phyloP scores from a whole-genome alignment of 2,329 filamentous ascomycete species.

The Malbranchea cinnamomea region DNA sequence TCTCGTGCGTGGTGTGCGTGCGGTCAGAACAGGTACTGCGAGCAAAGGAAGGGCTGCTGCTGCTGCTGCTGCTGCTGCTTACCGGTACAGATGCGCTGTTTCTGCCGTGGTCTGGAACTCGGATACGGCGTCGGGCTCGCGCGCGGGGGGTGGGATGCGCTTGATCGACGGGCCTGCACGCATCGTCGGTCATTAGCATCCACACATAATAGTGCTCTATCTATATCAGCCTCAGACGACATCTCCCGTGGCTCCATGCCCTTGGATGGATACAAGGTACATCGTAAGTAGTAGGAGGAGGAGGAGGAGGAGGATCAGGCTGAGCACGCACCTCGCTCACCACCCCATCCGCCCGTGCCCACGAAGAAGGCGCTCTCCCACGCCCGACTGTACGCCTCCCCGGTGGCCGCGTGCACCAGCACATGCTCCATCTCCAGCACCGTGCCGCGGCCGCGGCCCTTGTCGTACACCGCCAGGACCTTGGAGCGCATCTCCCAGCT shows the following conservation, averaged over 20 bases:
- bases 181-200: background rate
- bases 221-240: no score
- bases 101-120: conserved; percentile 55
- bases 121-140: conserved; percentile 51
- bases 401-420: conserved; percentile 53
- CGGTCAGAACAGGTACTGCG: conserved; percentile 1
- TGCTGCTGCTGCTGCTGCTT: conserved; percentile 10
- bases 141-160: conserved; percentile 18
- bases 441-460: conserved; percentile 54
- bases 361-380: conserved; percentile 63
- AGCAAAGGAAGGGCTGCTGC: background rate
- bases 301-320: no score
- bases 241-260: no score
- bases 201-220: no score
- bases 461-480: conserved; percentile 76
- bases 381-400: conserved; percentile 55
- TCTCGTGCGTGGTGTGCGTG: conserved; percentile 8
- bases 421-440: conserved; percentile 66
- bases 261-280: no score
- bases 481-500: conserved; percentile 63
- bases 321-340: conserved; percentile 58
- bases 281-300: no score
- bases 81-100: conserved; percentile 60
- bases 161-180: conserved; percentile 20
- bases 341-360: conserved; percentile 65